Evolutionary conservation across 1,284 basidiomycete species (phyloP).

Genomic region (Ganoderma resinaceum): DNA sequence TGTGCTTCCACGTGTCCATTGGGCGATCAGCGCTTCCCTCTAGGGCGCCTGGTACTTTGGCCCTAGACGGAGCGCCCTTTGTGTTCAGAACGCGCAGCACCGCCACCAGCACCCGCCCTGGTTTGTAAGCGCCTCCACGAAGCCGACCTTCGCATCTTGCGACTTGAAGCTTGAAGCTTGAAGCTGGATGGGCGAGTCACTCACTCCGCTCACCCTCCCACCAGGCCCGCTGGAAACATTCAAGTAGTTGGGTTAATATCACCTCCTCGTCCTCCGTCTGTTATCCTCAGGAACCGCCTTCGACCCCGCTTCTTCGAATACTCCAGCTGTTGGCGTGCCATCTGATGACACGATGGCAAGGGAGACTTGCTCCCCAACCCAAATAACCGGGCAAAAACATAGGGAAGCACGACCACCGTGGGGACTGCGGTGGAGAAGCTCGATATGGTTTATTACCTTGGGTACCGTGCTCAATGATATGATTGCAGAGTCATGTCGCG

Average conservation of each 20-base stretch:
- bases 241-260: not conserved
- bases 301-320: no score
- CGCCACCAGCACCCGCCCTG: not conserved
- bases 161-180: no score
- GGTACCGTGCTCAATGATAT: constrained; percentile 16
- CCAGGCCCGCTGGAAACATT: not conserved
- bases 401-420: constrained; percentile 6
- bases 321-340: constrained; percentile 6
- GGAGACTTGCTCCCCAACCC: not conserved
- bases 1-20: constrained; percentile 1
- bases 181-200: no score
- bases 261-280: not conserved
- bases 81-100: not conserved
- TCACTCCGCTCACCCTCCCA: not conserved
- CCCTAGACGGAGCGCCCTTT: not conserved
- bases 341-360: not conserved
- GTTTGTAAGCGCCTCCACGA: not conserved
- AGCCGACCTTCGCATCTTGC: not conserved
- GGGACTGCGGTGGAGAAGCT: constrained; percentile 42
- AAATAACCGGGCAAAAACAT: not conserved
- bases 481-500: not conserved
- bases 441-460: constrained; percentile 41
- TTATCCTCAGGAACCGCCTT: not conserved
- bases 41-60: not conserved
- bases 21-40: not conserved